Conservation (phyloP, 2,329 filamentous ascomycete species). For the Gyromitra esculenta region DNA sequence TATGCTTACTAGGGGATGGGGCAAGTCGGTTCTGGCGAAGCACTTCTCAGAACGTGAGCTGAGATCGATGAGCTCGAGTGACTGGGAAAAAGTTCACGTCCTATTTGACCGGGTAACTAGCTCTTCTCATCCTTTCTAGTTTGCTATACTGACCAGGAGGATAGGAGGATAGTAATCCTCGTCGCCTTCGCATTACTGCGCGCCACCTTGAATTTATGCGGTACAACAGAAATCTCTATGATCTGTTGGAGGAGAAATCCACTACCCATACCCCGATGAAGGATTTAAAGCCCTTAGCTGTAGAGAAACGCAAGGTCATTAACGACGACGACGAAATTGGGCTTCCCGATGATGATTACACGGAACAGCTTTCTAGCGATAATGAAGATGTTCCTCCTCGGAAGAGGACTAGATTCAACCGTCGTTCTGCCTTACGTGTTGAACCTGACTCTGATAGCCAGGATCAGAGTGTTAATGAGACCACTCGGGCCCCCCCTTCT, state of each 20-base stretch:
- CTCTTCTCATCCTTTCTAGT: not conserved
- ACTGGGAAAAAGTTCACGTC: constrained; percentile 26
- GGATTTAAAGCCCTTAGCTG: not conserved
- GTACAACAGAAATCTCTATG: constrained; percentile 33
- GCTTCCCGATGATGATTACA: constrained; percentile 18
- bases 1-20: constrained; percentile 27
- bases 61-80: not conserved
- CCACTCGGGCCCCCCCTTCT: not conserved
- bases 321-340: constrained; percentile 5
- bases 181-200: constrained; percentile 23
- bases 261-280: not conserved
- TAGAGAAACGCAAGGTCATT: constrained; percentile 8
- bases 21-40: constrained; percentile 5
- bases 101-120: constrained; percentile 22
- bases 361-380: not conserved
- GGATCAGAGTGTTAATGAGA: not conserved
- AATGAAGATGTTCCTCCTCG: not conserved
- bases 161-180: constrained; percentile 26
- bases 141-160: not conserved
- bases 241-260: constrained; percentile 17
- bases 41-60: constrained; percentile 19
- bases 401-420: constrained; percentile 13
- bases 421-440: constrained; percentile 7
- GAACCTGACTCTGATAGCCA: constrained; percentile 22
- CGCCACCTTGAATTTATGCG: constrained; percentile 21